phyloP scores from a whole-genome alignment of 306 rosid genomes.

The Quercus ilex region DNA sequence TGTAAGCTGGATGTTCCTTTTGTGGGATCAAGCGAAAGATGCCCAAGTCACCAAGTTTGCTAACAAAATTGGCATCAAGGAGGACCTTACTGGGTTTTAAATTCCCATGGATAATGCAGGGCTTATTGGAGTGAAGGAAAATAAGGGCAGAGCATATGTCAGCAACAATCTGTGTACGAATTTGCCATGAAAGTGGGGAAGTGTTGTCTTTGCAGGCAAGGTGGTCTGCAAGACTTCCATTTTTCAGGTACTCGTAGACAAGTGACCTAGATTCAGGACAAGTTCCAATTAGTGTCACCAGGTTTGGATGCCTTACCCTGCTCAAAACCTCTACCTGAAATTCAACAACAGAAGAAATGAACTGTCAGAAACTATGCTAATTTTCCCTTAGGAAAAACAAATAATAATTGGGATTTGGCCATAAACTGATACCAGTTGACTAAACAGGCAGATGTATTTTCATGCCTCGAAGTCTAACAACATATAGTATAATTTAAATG shows the following conservation, averaged over 20 bases:
- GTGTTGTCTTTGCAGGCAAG: slow-evolving; percentile 51
- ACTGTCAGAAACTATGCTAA: slow-evolving; percentile 9
- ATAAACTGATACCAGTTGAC: background rate
- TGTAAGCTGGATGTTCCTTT: slow-evolving; percentile 37
- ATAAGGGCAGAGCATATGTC: slow-evolving; percentile 81
- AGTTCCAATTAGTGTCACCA: slow-evolving; percentile 66
- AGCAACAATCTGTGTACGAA: slow-evolving; percentile 62
- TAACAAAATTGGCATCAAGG: slow-evolving; percentile 73
- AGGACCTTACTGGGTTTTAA: slow-evolving; percentile 82
- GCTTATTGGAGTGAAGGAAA: slow-evolving; percentile 73
- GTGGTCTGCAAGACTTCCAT: slow-evolving; percentile 78
- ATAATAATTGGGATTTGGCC: background rate
- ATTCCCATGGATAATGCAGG: slow-evolving; percentile 78
- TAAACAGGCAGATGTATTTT: background rate
- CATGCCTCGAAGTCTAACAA: background rate
- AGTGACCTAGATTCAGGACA: slow-evolving; percentile 79
- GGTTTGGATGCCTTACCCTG: slow-evolving; percentile 80
- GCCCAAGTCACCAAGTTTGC: slow-evolving; percentile 74
- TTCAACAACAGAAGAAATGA: slow-evolving; percentile 25
- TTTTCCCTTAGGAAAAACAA: background rate
- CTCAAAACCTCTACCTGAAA: slow-evolving; percentile 86
- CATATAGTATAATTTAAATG: background rate
- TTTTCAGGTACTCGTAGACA: slow-evolving; percentile 72
- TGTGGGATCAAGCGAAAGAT: slow-evolving; percentile 48
- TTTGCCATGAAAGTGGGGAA: slow-evolving; percentile 76